Evolutionary conservation across 139 green algal genomes (phyloP).

Genomic region (Auxenochlorella pyrenoidosa): DNA sequence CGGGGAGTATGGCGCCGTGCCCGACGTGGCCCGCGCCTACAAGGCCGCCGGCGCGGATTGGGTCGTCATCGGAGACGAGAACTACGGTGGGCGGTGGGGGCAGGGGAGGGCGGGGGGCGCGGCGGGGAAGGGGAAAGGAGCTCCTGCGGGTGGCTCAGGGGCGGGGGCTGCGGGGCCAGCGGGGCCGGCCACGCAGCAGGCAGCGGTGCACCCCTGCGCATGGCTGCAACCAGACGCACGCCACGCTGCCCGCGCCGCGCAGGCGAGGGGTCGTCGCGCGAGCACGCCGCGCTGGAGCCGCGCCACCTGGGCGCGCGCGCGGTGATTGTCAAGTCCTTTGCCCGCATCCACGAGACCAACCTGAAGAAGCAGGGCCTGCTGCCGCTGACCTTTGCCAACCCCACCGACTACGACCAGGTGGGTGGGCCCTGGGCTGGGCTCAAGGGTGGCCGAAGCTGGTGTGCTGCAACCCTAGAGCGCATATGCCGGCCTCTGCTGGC

Average conservation of each 20-base stretch:
- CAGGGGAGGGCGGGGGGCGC: too few species aligned
- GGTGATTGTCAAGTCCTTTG: constrained; percentile 95
- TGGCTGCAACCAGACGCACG: too few species aligned
- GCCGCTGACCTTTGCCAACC: constrained; percentile 89
- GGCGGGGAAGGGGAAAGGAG: too few species aligned
- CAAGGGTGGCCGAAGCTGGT: too few species aligned
- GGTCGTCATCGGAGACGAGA: constrained; percentile 94
- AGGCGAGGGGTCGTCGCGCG: constrained; percentile 85
- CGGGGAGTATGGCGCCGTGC: constrained; percentile 74
- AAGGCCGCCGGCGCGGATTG: constrained; percentile 84
- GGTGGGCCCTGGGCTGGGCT: not conserved
- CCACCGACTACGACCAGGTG: constrained; percentile 94
- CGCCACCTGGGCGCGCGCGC: constrained; percentile 90
- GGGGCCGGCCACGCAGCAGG: too few species aligned
- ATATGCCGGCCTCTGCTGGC: too few species aligned
- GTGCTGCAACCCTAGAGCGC: too few species aligned
- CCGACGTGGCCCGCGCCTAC: constrained; percentile 81
- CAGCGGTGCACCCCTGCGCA: too few species aligned
- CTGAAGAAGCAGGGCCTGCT: constrained; percentile 97
- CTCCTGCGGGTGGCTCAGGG: too few species aligned
- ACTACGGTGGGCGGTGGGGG: constrained; percentile 71
- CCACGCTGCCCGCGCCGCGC: too few species aligned
- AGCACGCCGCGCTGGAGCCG: constrained; percentile 96
- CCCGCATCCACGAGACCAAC: constrained; percentile 98
- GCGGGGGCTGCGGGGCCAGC: too few species aligned